Evolutionary conservation across 139 green algal genomes (phyloP).

Genomic region (Microglena sp.): DNA sequence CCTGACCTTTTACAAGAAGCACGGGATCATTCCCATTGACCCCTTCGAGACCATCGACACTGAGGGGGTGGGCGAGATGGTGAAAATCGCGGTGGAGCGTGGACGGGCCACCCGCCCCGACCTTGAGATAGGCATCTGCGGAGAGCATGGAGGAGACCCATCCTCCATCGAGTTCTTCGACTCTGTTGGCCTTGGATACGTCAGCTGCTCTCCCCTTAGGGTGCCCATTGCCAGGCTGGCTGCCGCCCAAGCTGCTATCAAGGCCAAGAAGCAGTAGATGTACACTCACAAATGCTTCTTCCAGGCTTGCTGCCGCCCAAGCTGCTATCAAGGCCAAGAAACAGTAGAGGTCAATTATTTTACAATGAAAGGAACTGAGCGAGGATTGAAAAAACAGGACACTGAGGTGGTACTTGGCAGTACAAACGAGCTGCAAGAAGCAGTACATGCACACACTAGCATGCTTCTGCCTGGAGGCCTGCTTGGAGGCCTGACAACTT

Average conservation of each 20-base stretch:
- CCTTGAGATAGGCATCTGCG: constrained; percentile 80
- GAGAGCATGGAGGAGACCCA: constrained; percentile 85
- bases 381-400: too few species aligned
- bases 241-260: constrained; percentile 67
- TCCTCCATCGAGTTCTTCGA: constrained; percentile 69
- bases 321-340: constrained; percentile 35
- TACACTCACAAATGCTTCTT: too few species aligned
- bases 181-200: constrained; percentile 67
- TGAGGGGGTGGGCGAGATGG: constrained; percentile 77
- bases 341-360: too few species aligned
- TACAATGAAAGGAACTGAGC: too few species aligned
- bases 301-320: constrained; percentile 77
- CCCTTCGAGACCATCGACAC: constrained; percentile 55
- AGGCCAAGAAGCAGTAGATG: constrained; percentile 1
- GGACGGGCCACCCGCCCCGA: constrained; percentile 49
- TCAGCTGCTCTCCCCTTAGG: constrained; percentile 78
- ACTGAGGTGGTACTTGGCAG: too few species aligned
- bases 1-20: constrained; percentile 40
- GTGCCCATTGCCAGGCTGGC: constrained; percentile 85
- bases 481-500: too few species aligned
- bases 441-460: too few species aligned
- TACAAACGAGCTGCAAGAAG: too few species aligned
- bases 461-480: constrained; percentile 70
- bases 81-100: constrained; percentile 62
- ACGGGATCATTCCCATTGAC: constrained; percentile 28